A percentile compares a stretch with the other conserved stretches of the same genome.
Evolutionary conservation across 2,329 filamentous ascomycete species (phyloP).

Genomic region (Pestalotiopsis sp.): DNA sequence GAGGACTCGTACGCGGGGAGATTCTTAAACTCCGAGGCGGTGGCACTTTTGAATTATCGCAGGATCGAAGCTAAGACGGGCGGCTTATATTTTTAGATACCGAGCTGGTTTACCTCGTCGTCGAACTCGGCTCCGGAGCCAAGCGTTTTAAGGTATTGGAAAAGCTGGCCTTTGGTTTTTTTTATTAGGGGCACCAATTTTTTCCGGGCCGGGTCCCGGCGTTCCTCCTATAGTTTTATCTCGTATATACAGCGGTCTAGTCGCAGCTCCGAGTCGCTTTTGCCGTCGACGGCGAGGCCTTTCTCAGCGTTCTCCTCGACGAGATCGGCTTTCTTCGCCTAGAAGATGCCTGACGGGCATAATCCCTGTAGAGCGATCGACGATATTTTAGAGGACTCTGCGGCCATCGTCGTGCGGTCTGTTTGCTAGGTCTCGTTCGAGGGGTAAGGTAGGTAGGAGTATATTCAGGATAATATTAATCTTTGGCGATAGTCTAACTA

Average conservation of each 20-base stretch:
- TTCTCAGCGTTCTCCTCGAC: neutral
- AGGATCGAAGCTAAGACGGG: neutral
- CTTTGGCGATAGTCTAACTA: neutral
- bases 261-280: neutral
- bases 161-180: no score
- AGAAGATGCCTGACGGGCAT: neutral
- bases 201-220: neutral
- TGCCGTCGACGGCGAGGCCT: neutral
- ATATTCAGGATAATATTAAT: neutral
- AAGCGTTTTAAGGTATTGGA: no score
- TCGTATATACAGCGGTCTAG: neutral
- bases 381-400: neutral
- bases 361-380: neutral
- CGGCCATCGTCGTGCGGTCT: neutral
- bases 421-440: neutral
- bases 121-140: no score
- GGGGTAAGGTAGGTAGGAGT: neutral
- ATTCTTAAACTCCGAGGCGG: neutral
- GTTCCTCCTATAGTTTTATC: neutral
- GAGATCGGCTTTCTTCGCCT: neutral
- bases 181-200: no score
- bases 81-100: neutral
- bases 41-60: neutral
- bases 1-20: neutral
- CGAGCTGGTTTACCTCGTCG: neutral